phyloP scores from a whole-genome alignment of 73 alveolate genomes.

The Paramecium primaurelia region DNA sequence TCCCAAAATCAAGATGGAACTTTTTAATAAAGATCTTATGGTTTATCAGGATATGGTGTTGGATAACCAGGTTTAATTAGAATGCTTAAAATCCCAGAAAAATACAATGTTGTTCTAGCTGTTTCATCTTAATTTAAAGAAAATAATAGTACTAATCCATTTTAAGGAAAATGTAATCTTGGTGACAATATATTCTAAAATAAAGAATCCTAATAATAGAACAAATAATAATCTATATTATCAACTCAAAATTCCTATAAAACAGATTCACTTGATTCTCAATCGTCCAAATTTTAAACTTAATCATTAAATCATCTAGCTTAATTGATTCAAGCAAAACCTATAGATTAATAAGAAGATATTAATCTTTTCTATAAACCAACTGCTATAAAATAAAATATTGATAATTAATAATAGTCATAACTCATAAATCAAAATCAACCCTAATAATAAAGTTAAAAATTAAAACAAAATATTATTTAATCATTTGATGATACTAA shows the following conservation, averaged over 20 bases:
- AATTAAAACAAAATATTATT: not conserved
- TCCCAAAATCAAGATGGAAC: conserved; percentile 27
- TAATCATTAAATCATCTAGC: not conserved
- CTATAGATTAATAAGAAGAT: not conserved
- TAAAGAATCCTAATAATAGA: not conserved
- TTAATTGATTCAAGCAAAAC: not conserved
- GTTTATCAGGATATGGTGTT: not conserved
- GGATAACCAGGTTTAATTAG: not conserved
- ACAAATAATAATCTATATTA: not conserved
- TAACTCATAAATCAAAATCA: not conserved
- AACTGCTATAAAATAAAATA: not conserved
- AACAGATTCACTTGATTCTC: not conserved
- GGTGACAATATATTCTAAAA: not conserved
- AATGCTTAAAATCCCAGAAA: not conserved
- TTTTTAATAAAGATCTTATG: not conserved
- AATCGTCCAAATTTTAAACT: not conserved
- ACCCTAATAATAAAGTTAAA: not conserved
- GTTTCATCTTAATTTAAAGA: not conserved
- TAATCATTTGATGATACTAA: not conserved
- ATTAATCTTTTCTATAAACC: not conserved
- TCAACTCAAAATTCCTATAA: not conserved
- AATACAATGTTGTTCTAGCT: not conserved
- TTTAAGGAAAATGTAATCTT: not conserved
- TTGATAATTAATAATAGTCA: not conserved
- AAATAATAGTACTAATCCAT: not conserved